Percentiles rank a stretch among this genome's conserved stretches.
These are phyloP conservation scores for Rhynchosporium agropyri DNA, from an alignment of 2,329 filamentous ascomycete species.

Conservation along the genomic window DNA sequence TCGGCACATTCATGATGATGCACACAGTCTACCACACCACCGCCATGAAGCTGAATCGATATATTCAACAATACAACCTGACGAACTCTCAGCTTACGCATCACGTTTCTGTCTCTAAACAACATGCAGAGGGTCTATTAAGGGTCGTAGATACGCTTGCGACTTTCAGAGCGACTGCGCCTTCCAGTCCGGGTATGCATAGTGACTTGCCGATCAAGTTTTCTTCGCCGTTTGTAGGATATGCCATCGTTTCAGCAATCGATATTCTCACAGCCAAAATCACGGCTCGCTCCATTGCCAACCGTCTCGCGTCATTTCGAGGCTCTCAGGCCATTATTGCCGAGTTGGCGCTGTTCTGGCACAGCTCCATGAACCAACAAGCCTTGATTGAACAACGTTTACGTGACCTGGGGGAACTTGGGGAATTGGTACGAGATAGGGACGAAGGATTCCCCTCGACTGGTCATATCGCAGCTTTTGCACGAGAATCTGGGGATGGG, in stretches of 20 bases:
- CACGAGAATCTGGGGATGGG: constrained; percentile 24
- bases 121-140: constrained; percentile 57
- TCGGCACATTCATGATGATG: constrained; percentile 63
- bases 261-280: constrained; percentile 68
- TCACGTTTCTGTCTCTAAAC: constrained; percentile 52
- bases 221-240: constrained; percentile 64
- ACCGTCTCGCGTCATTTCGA: constrained; percentile 56
- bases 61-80: constrained; percentile 51
- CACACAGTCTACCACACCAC: constrained; percentile 69
- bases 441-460: constrained; percentile 18
- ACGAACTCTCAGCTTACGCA: constrained; percentile 47
- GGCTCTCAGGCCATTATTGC: constrained; percentile 57
- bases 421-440: constrained; percentile 22
- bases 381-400: constrained; percentile 34
- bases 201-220: constrained; percentile 38
- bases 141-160: constrained; percentile 50
- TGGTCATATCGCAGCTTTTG: constrained; percentile 19
- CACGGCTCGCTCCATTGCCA: constrained; percentile 52
- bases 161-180: constrained; percentile 37
- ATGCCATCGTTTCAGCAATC: constrained; percentile 62
- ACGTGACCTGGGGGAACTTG: constrained; percentile 29
- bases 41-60: constrained; percentile 66
- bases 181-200: constrained; percentile 11
- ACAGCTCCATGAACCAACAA: constrained; percentile 54
- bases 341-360: constrained; percentile 61